phyloP scores from a whole-genome alignment of 331 rosid genomes.

The Arachis monticola region DNA sequence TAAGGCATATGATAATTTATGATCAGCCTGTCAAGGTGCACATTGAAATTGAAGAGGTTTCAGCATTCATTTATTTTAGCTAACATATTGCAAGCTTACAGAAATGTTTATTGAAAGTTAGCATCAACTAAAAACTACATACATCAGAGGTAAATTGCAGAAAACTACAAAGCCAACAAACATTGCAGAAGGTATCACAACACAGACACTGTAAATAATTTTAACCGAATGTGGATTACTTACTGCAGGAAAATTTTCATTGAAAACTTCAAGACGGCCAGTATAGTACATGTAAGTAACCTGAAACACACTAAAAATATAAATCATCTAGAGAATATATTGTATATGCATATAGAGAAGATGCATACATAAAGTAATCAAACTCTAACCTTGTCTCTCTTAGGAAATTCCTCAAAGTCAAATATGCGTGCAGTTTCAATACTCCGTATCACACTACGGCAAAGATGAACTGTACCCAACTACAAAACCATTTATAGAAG shows the following conservation, averaged over 20 bases:
- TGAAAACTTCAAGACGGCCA: constrained; percentile 96
- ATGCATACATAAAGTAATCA: background rate
- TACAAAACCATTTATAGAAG: constrained; percentile 53
- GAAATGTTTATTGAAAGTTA: constrained; percentile 16
- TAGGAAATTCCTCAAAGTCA: constrained; percentile 98
- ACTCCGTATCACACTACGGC: constrained; percentile 97
- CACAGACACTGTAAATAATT: constrained; percentile 25
- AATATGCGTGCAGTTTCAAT: constrained; percentile 96
- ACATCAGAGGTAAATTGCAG: constrained; percentile 1
- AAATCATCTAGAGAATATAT: constrained; percentile 21
- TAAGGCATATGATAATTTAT: constrained; percentile 89
- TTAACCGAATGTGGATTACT: constrained; percentile 49
- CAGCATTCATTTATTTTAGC: constrained; percentile 21
- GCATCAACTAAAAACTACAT: background rate
- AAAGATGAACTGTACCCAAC: constrained; percentile 97
- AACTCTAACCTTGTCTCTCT: constrained; percentile 80
- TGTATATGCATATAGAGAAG: background rate
- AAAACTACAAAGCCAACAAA: constrained; percentile 20
- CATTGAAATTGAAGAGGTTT: constrained; percentile 16
- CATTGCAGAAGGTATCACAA: constrained; percentile 8
- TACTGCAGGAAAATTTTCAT: constrained; percentile 93
- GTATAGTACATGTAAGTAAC: constrained; percentile 98
- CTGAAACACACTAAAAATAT: constrained; percentile 51
- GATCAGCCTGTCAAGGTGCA: constrained; percentile 82
- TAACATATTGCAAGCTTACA: constrained; percentile 4